Base-by-base conservation (phyloP, 805 yeast species). In the Suhomyces sp. region DNA sequence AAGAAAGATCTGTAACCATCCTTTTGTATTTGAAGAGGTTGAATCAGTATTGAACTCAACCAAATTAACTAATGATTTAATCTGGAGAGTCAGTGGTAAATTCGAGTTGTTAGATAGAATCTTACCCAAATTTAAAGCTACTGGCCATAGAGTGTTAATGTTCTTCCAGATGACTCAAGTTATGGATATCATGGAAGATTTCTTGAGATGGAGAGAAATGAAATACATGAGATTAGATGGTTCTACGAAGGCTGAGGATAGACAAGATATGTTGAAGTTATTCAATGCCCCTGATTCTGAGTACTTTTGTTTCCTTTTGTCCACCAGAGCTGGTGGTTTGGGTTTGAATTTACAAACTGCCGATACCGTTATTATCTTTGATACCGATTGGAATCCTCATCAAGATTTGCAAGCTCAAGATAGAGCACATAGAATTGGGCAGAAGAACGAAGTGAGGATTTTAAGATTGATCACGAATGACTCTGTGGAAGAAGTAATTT, bases 381-480 rank as follows among this genome's bases (percentile, higher is more conserved):
- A 88, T 68, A 87, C 93, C 13, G 96, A 88, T 73, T 88, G 96
- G 96, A 88, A 88, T 65, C 96, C 96, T 7, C 96, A 88, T 72
- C 96, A 88, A 70, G 96, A 88, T 83, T 81, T 88, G 64, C 96
- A 88, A 68, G 96, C 94, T 1, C 96, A 88, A 70, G 96, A 88
- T 70, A 80, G 96, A 76, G 96, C 96, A 1, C 96, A 88, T 69
- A 82, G 96, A 78, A 88, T 88, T 68, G 96, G 96, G 44, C 96
- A 88, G 65, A 88, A 88, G 77, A 88, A 88, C 67, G 96, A 88
- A 67, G 96, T 88, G 52, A 77, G 93, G 67, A 88, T 88, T 61
- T 77, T 88, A 66, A 79, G 96, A 71, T 79, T 88, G 66, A 88
- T 88, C 57, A 86, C 93, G 2, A 83, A 85, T 50, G 93, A 88